These are phyloP conservation scores for Carnegiea gigantea DNA, from an alignment of 179 eudicot genomes.

Conservation along the genomic window DNA sequence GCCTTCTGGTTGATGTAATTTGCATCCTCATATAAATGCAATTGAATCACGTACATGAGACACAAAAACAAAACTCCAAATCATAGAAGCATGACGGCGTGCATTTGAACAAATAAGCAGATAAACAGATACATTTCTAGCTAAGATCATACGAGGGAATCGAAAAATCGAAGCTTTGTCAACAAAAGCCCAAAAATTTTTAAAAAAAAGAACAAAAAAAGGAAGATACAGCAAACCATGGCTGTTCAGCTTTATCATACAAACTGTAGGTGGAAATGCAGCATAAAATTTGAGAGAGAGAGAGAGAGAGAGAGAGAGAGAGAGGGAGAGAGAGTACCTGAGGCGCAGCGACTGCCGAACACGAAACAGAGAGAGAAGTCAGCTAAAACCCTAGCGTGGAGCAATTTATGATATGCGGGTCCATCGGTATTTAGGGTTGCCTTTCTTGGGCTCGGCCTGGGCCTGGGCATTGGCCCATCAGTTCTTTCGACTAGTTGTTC, in stretches of 20 bases:
- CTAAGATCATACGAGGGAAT: background rate
- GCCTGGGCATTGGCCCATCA: background rate
- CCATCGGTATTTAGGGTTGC: background rate
- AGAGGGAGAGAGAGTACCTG: slow-evolving; percentile 12
- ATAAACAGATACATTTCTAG: background rate
- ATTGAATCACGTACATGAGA: background rate
- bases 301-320: slow-evolving; percentile 10
- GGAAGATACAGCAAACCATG: background rate
- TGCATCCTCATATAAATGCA: background rate
- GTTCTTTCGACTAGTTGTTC: background rate
- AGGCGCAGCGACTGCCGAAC: background rate
- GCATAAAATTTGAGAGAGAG: background rate
- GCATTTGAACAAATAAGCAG: background rate
- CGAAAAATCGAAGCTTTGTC: background rate
- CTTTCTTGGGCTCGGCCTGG: slow-evolving; percentile 3
- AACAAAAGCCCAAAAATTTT: too few relatives aligned
- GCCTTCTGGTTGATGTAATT: background rate
- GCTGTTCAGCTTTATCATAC: too few relatives aligned
- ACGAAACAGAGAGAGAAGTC: slow-evolving; percentile 3
- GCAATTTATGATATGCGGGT: background rate
- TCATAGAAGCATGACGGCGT: background rate
- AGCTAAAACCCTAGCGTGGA: slow-evolving; percentile 5
- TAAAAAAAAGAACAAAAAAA: background rate
- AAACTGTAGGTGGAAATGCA: background rate
- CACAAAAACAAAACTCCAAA: background rate